Base-by-base conservation (phyloP, 805 yeast genomes). In the Cyberlindnera suaveolens region DNA sequence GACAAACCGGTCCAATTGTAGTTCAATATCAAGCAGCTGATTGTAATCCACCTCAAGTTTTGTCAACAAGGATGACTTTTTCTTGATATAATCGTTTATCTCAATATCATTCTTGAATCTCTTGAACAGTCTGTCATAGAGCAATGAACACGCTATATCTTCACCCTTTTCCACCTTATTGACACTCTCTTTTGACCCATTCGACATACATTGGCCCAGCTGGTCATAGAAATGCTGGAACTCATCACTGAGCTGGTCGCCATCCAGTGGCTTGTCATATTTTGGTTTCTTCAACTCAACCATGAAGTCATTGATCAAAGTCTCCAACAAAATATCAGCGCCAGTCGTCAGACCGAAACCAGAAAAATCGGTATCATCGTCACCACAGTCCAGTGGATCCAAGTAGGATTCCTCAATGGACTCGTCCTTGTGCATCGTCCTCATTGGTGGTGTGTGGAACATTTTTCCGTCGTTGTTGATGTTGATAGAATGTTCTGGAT, bases 231-330 rank as follows among this genome's bases (percentile, higher is more conserved):
- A 56, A 27, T 48, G 46, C 32, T 52, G 56, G 30, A 57, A 54
- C 37, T 50, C 31, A 3, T 27, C 14, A 11, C 50, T 41, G 23
- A 56, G 18, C 20, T 54, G 48, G 1, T 43, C 46, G 6, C 52
- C 45, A 1, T 49, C 41, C 33, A 55, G 41, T 6, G 62, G 62
- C 29, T 34, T 48, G 18, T 40, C 30, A 33, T 54, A 50, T 31
- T 51, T 56, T 4, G 62, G 62, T 16, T 41, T 36, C 16, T 36
- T 47, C 8, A 56, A 36, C 20, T 57, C 62, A 10, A 35, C 41
- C 11, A 49, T 17, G 35, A 57, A 57, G n/a, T 39, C 31, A 9
- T 36, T 15, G 6, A 50, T 46, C 4, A 38, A 43, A 3, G 27
- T n/a, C 13, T 23, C 8, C 11, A 23, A 9, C 27, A 10, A 5